phyloP scores from a whole-genome alignment of 1,284 basidiomycete genomes.

The Naganishia sp. region DNA sequence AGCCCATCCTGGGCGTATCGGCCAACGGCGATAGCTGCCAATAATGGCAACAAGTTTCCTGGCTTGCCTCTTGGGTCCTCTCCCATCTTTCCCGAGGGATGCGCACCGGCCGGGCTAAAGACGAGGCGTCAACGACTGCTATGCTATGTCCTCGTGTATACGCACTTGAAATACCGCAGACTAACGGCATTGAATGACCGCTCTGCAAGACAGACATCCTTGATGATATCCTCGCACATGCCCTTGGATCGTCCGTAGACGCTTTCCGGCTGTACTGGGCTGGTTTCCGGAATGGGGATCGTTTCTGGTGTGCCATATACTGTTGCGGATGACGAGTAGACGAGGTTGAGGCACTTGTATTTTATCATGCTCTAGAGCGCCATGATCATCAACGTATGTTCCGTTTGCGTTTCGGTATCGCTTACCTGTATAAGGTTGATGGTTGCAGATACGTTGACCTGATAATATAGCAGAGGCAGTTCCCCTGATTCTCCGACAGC shows the following conservation, averaged over 20 bases:
- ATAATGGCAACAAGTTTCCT: conserved; percentile 89
- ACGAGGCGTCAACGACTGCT: not conserved
- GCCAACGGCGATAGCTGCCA: conserved; percentile 94
- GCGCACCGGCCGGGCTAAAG: conserved; percentile 86
- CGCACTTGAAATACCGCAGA: conserved; percentile 91
- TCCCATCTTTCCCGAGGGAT: conserved; percentile 92
- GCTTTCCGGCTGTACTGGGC: conserved; percentile 83
- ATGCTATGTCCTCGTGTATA: conserved; percentile 20
- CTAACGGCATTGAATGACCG: conserved; percentile 47
- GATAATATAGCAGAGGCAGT: conserved; percentile 88
- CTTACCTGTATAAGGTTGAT: conserved; percentile 67
- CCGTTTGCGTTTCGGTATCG: conserved; percentile 7
- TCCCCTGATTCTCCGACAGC: conserved; percentile 97
- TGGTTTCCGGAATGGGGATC: conserved; percentile 93
- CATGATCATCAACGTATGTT: too few relatives aligned
- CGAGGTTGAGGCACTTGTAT: conserved; percentile 78
- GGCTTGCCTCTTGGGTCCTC: conserved; percentile 95
- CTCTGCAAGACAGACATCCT: conserved; percentile 81
- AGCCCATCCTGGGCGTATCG: conserved; percentile 77
- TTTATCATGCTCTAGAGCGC: conserved; percentile 72
- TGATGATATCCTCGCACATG: conserved; percentile 87
- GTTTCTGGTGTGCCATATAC: conserved; percentile 92
- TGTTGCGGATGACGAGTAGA: conserved; percentile 98
- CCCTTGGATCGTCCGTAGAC: conserved; percentile 95
- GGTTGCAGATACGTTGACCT: conserved; percentile 85